A percentile compares a stretch with the other conserved stretches of the same genome.
Conservation (phyloP, 169 alveolate species). For the Plasmodium gonderi region DNA sequence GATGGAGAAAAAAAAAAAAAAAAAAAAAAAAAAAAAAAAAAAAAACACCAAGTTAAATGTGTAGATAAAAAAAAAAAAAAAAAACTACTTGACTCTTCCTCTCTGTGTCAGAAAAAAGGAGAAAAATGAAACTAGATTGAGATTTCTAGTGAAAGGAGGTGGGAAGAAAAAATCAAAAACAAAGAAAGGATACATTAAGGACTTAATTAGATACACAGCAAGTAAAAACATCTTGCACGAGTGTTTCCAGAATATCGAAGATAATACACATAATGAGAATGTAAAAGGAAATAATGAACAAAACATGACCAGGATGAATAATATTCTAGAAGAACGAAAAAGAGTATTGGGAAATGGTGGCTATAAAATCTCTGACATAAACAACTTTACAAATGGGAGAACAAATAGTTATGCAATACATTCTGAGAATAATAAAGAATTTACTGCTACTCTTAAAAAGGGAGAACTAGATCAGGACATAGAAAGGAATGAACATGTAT, state of each 20-base stretch:
- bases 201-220: constrained; percentile 6
- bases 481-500: neutral
- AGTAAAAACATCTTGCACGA: constrained; percentile 14
- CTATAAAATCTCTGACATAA: too few relatives aligned
- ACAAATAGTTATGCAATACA: too few relatives aligned
- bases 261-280: constrained; percentile 9
- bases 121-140: neutral
- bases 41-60: too few relatives aligned
- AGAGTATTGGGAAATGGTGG: too few relatives aligned
- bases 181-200: constrained; percentile 4
- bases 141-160: neutral
- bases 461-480: neutral
- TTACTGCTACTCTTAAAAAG: neutral
- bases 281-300: neutral
- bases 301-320: neutral
- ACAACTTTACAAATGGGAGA: too few relatives aligned
- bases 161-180: neutral
- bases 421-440: too few relatives aligned
- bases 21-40: too few relatives aligned
- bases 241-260: neutral
- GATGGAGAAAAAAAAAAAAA: too few relatives aligned
- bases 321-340: neutral
- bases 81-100: neutral
- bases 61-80: too few relatives aligned
- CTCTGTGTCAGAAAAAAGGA: constrained; percentile 24